These are phyloP conservation scores for Pythium angustatum DNA, from an alignment of 352 stramenopile species.

Conservation along the genomic window DNA sequence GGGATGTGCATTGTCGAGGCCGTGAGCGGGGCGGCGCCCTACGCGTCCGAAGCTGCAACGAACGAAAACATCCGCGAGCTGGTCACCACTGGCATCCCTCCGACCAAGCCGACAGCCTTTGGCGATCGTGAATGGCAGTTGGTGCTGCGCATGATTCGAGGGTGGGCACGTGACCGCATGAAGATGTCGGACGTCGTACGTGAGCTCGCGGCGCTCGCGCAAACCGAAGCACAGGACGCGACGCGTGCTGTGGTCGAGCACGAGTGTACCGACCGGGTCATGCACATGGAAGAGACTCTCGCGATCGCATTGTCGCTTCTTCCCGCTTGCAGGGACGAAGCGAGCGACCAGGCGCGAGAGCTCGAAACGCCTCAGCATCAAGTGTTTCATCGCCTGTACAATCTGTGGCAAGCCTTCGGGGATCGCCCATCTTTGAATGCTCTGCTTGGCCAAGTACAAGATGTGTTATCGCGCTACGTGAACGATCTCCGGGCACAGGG, in stretches of 20 bases:
- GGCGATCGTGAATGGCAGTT: conserved; percentile 9
- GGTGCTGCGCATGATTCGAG: not conserved
- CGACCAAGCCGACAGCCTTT: not conserved
- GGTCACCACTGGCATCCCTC: not conserved
- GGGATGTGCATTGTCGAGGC: conserved; percentile 20
- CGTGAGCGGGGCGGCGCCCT: conserved; percentile 2
- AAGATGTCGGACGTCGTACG: not conserved
- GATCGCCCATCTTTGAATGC: too few species aligned
- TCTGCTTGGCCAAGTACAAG: too few species aligned
- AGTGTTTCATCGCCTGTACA: not conserved
- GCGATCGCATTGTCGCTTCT: not conserved
- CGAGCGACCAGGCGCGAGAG: too few species aligned
- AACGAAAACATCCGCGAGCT: not conserved
- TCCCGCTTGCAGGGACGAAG: too few species aligned
- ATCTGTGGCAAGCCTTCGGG: not conserved
- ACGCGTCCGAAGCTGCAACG: not conserved
- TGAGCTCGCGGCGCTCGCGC: not conserved
- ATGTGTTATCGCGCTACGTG: too few species aligned
- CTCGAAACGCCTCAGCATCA: not conserved
- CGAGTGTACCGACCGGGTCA: too few species aligned
- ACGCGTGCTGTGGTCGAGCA: too few species aligned
- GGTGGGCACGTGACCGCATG: not conserved
- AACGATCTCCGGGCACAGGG: not conserved
- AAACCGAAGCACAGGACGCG: too few species aligned
- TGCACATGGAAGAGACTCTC: not conserved